Evolutionary conservation across 164 flowering plant species (phyloP).

Genomic region (Euptelea pleiosperma): DNA sequence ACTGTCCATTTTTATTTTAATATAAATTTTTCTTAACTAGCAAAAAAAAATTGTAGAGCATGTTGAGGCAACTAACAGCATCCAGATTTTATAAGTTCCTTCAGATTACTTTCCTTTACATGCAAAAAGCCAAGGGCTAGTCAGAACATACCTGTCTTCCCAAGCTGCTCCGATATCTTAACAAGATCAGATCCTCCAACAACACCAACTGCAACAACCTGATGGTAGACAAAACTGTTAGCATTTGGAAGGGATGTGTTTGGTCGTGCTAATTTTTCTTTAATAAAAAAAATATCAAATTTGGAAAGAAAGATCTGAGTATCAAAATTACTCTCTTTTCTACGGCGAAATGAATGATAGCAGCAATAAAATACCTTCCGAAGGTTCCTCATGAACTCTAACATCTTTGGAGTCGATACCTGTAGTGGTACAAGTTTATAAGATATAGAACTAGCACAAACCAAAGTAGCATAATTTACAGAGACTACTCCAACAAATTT

Average conservation of each 20-base stretch:
- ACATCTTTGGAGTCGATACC: conserved; percentile 69
- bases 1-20: too few species aligned
- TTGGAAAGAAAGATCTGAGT: background rate
- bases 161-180: conserved; percentile 96
- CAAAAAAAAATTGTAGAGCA: background rate
- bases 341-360: background rate
- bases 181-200: conserved; percentile 96
- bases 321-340: background rate
- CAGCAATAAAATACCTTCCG: conserved; percentile 51
- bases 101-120: too few species aligned
- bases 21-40: too few species aligned
- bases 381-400: conserved; percentile 69
- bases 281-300: background rate
- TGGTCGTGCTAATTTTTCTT: background rate
- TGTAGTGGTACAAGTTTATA: conserved; percentile 22
- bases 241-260: background rate
- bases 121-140: too few species aligned
- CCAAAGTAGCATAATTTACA: background rate
- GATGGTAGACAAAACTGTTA: conserved; percentile 15
- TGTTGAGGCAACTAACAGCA: background rate
- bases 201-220: conserved; percentile 90
- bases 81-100: background rate
- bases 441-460: background rate
- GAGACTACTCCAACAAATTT: background rate
- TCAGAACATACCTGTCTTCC: conserved; percentile 53